Evolutionary conservation across 768 basidiomycete genomes (phyloP), one percentile per base, ranked within the genome.

Genomic region (Boletus bicolor): DNA sequence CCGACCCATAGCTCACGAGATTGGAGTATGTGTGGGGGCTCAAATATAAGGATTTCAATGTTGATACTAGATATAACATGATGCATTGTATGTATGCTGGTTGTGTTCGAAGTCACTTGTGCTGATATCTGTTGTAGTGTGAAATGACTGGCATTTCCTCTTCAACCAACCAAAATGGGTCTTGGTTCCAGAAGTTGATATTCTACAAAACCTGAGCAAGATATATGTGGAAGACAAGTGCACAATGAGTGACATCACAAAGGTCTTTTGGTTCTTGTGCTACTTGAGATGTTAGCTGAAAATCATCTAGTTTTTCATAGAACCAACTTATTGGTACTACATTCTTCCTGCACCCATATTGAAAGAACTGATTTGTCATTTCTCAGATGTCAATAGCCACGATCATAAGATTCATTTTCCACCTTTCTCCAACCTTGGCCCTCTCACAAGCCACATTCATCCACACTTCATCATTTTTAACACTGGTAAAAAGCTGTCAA

Each of bases 11-110:
- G 54, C n/a, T 55, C 15, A 56, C 21, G 21, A 32, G 42, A 28
- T 41, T 56, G 19, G 44, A 46, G n/a, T 44, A 56, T 39, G 44
- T 41, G 11, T 54, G 53, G 53, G 53, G n/a, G 2, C 2, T 41
- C 6, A 14, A n/a, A 11, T 10, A 39, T 28, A 1, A 2, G 19
- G 9, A 17, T 1, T 14, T 51, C 38, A 10, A 51, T 14, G 1
- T 51, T 2, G 38, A 51, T 8, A 26, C 44, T 0, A 26, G 12
- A 24, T 11, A 26, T 17, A 47, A 56, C 26, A 1, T 47, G 15
- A 28, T 56, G 5, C 15, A 21, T 36, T 24, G 55, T 52, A 24
- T 12, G 50, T 26, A 17, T 24, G 1, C 30, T 12, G 1, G 1
- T 17, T 4, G 3, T 6, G 3, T 42, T 42, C 8, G 12, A 21